A percentile compares a stretch with the other conserved stretches of the same genome.
phyloP scores from a whole-genome alignment of 2,329 filamentous ascomycete species.

The Pseudophaeomoniella oleicola region DNA sequence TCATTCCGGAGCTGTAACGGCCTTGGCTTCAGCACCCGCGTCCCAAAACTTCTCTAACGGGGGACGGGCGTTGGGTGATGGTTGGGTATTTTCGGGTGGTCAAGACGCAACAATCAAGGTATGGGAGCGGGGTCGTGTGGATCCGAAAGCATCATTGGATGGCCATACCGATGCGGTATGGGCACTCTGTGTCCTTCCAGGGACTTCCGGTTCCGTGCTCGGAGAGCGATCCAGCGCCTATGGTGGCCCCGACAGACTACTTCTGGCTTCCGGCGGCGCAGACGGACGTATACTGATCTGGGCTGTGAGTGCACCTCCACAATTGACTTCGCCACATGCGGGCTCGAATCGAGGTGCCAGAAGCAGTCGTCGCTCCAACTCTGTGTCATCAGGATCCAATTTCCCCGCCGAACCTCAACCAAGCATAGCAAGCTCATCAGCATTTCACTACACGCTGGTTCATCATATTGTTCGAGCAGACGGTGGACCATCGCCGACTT shows the following conservation, averaged over 20 bases:
- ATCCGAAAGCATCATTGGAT: conserved; percentile 86
- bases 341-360: conserved; percentile 53
- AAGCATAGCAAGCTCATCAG: conserved; percentile 67
- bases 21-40: conserved; percentile 72
- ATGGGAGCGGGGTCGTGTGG: conserved; percentile 88
- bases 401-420: conserved; percentile 86
- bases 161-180: conserved; percentile 93
- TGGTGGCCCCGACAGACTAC: conserved; percentile 68
- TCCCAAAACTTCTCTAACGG: conserved; percentile 81
- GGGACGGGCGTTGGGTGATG: conserved; percentile 75
- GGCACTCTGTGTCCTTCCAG: conserved; percentile 83
- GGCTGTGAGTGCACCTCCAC: conserved; percentile 84
- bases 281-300: conserved; percentile 88
- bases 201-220: conserved; percentile 67
- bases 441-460: conserved; percentile 76
- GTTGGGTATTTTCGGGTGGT: conserved; percentile 96
- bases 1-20: conserved; percentile 80
- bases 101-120: conserved; percentile 87
- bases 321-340: conserved; percentile 65
- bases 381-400: conserved; percentile 84
- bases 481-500: conserved; percentile 64
- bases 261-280: conserved; percentile 81
- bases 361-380: conserved; percentile 74
- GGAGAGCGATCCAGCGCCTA: conserved; percentile 56
- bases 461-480: conserved; percentile 67